A percentile compares a stretch with the other conserved stretches of the same genome.
Evolutionary conservation across 106 monocot genomes (phyloP).

Genomic region (Chionographis japonica): DNA sequence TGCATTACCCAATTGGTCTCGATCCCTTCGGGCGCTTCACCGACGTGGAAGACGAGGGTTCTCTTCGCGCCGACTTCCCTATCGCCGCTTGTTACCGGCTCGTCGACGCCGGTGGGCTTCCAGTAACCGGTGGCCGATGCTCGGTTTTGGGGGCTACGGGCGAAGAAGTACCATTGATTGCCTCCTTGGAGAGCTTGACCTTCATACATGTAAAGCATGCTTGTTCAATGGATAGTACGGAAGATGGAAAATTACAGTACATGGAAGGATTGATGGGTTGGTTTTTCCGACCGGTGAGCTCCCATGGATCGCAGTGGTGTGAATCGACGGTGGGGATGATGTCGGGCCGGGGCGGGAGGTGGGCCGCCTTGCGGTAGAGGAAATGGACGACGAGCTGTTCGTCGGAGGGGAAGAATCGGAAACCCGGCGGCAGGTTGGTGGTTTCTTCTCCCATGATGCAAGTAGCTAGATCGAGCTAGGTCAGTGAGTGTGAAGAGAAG

Average conservation of each 20-base stretch:
- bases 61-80: slow-evolving; percentile 56
- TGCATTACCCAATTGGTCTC: slow-evolving; percentile 88
- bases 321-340: slow-evolving; percentile 76
- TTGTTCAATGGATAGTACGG: not conserved
- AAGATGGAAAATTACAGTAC: not conserved
- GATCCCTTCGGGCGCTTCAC: slow-evolving; percentile 33
- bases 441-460: slow-evolving; percentile 27
- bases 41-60: slow-evolving; percentile 44
- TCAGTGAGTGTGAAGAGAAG: not conserved
- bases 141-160: slow-evolving; percentile 27
- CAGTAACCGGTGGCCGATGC: slow-evolving; percentile 49
- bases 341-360: slow-evolving; percentile 57
- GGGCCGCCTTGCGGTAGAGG: slow-evolving; percentile 53
- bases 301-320: slow-evolving; percentile 66
- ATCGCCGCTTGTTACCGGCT: slow-evolving; percentile 26
- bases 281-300: slow-evolving; percentile 44
- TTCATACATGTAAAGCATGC: slow-evolving; percentile 12
- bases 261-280: not conserved
- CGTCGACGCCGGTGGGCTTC: slow-evolving; percentile 34
- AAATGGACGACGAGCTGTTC: slow-evolving; percentile 88
- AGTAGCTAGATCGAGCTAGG: too few relatives aligned
- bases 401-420: slow-evolving; percentile 87
- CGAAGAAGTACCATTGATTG: slow-evolving; percentile 79
- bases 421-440: slow-evolving; percentile 68
- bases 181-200: slow-evolving; percentile 75